Evolutionary conservation across 1,284 basidiomycete species (phyloP).

Genomic region (Polyporus tsugae): DNA sequence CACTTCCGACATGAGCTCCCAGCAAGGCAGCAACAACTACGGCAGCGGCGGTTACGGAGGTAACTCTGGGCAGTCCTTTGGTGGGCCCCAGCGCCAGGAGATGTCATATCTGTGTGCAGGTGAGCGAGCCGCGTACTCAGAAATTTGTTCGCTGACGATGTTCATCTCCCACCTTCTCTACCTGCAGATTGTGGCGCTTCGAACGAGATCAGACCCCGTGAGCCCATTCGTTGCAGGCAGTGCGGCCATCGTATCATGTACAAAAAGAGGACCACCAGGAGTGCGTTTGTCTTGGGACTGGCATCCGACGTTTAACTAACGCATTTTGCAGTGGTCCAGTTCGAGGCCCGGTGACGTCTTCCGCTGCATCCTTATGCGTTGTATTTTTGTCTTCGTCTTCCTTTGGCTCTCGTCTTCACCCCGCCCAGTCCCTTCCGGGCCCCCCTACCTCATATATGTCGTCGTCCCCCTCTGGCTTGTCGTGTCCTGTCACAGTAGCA

Average conservation of each 20-base stretch:
- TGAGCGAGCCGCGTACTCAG: constrained; percentile 47
- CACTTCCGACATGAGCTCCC: constrained; percentile 52
- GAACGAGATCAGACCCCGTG: constrained; percentile 92
- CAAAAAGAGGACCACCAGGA: constrained; percentile 96
- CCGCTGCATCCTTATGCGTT: background rate
- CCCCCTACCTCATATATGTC: background rate
- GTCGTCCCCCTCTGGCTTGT: background rate
- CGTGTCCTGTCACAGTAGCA: background rate
- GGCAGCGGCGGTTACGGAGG: constrained; percentile 27
- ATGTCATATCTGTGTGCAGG: constrained; percentile 96
- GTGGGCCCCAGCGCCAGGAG: constrained; percentile 58
- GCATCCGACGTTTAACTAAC: constrained; percentile 30
- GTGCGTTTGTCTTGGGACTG: constrained; percentile 57
- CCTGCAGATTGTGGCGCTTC: constrained; percentile 89
- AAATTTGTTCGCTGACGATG: constrained; percentile 3
- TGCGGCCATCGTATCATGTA: constrained; percentile 99
- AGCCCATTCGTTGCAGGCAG: constrained; percentile 96
- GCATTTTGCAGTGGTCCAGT: constrained; percentile 76
- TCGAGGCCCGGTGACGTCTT: constrained; percentile 75
- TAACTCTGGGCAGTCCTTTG: constrained; percentile 36
- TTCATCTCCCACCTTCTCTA: constrained; percentile 2
- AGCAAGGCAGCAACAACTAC: constrained; percentile 39
- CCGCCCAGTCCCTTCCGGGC: background rate
- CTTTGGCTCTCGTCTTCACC: constrained; percentile 4
- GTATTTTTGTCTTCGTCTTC: constrained; percentile 9